Evolutionary conservation across 768 basidiomycete species (phyloP), one percentile per base, ranked within the genome.

Genomic region (Coprinopsis cinerea): DNA sequence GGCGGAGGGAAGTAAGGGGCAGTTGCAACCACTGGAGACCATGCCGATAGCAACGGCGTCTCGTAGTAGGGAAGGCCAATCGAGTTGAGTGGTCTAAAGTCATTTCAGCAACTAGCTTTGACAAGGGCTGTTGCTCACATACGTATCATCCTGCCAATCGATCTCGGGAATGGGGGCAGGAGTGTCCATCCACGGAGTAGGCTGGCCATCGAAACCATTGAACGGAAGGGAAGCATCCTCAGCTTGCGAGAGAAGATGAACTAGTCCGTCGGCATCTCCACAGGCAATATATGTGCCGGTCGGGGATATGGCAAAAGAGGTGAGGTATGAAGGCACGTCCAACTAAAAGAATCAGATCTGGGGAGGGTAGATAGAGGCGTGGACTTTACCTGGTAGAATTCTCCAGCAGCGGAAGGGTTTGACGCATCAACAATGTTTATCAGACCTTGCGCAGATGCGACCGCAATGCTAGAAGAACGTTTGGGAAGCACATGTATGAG

Each of bases 251-350:
- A 92, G 69, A 15, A 98, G 69, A 67, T 95, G 92, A 2, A 97
- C 77, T 4, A 74, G 70, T 15, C 94, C 93, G 36, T 89, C 84
- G 0, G 85, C 82, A 59, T 96, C 93, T 0, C 92, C 94, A 56
- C 94, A 92, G 0, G 91, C 93, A 61, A 98, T 74, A 59, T 92
- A 96, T n/a, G 87, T 82, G 28, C 88, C 92, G 3, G 86, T 86
- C 1, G 89, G 83, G 1, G 92, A 92, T 24, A 96, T 69, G 1
- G 93, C 83, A 50, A 83, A 74, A 26, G 90, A 83, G 4, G 82
- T 90, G 47, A 97, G 64, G 63, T 82, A 92, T 0, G 89, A 83
- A 0, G 81, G 59, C n/a, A 82, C 59, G 55, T 88, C 84, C 42
- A 89, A 70, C 86, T 89, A 48, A 28, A 26, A 36, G 28, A 44